Evolutionary conservation across 257 asterid species (phyloP).

Genomic region (Knoxia roxburghii): DNA sequence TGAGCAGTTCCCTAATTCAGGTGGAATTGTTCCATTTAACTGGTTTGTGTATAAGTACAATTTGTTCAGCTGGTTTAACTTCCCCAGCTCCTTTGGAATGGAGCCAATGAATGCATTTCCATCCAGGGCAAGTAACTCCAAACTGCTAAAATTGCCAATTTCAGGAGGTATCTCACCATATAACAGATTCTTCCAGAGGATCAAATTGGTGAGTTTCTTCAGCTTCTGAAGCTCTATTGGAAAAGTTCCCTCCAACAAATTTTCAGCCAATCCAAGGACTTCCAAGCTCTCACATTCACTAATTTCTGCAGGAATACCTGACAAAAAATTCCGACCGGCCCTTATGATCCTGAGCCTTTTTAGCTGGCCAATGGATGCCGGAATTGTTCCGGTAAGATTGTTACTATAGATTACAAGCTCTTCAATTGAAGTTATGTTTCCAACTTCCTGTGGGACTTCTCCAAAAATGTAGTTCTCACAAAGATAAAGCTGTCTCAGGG

Average conservation of each 20-base stretch:
- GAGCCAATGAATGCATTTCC: conserved; percentile 53
- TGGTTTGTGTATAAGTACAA: conserved; percentile 63
- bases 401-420: conserved; percentile 80
- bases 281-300: conserved; percentile 59
- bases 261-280: conserved; percentile 67
- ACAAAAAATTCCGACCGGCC: conserved; percentile 57
- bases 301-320: conserved; percentile 59
- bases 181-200: conserved; percentile 61
- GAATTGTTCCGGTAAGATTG: conserved; percentile 66
- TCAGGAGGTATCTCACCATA: conserved; percentile 65
- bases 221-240: conserved; percentile 59
- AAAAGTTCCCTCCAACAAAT: conserved; percentile 56
- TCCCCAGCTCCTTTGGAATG: conserved; percentile 66
- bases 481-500: conserved; percentile 55
- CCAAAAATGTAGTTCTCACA: conserved; percentile 76
- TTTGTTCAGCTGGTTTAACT: conserved; percentile 35
- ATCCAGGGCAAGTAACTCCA: conserved; percentile 64
- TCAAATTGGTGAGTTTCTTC: conserved; percentile 39
- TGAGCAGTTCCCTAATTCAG: conserved; percentile 52
- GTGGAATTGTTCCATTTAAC: conserved; percentile 67
- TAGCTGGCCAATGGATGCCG: conserved; percentile 50
- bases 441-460: conserved; percentile 54
- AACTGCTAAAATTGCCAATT: conserved; percentile 59
- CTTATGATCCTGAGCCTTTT: conserved; percentile 53
- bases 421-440: conserved; percentile 47